Evolutionary conservation across 2,329 filamentous ascomycete species (phyloP), one percentile per base, ranked within the genome.

Genomic region (Aspergillus fischeri): DNA sequence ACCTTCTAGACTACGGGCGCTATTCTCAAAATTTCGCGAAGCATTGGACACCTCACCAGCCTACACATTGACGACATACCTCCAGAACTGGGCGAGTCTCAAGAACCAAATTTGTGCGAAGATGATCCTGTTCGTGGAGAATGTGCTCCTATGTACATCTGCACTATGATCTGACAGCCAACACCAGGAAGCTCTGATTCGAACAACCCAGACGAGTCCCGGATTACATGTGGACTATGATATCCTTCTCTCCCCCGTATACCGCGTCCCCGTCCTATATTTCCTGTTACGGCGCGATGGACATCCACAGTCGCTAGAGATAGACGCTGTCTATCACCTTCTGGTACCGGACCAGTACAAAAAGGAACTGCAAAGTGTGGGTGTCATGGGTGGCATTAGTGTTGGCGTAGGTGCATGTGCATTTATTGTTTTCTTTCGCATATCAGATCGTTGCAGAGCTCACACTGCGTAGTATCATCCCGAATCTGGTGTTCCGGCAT

Each of bases 251-350:
- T 90, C 91, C 65, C 84, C 87, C 55, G 89, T 86, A 56, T 93
- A 92, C 74, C 82, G 82, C 60, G 83, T 88, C 49, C 90, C 90
- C 8, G 89, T 89, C 58, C 79, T 92, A 55, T 92, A 89, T 83
- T 91, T 93, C 77, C 83, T 79, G 54, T 73, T 91, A 65, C 82
- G 84, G 63, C 80, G 82, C 58, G 75, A 86, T 57, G 81, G 83
- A 20, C 73, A 77, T 50, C 78, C 80, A 57, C 83, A 86, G 61
- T 76, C 80, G 42, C 74, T 84, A 66, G 81, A 83, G 65, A 78
- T 91, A 64, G 86, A 91, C 60, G 83, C 84, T 3, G 83, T 92
- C 60, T 91, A 91, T 72, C 80, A 84, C 60, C 82, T 83, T 62
- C 79, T 93, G 50, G 88, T 92, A 49, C 88, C 89, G 20, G 77